Evolutionary conservation across 768 basidiomycete genomes (phyloP).

Genomic region (Trametes villosa): DNA sequence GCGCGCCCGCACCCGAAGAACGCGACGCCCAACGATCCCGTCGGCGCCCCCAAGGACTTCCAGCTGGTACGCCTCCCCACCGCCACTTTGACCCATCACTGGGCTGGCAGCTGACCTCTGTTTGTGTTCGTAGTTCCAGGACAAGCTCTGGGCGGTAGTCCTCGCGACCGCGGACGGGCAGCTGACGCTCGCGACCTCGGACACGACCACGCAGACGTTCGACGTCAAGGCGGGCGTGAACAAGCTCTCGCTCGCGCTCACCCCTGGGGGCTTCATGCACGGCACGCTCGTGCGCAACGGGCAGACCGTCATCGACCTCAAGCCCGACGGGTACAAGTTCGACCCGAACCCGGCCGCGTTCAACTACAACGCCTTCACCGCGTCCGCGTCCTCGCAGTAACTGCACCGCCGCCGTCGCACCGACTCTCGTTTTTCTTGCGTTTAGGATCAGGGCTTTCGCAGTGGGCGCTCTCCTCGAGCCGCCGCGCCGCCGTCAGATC

Average conservation of each 20-base stretch:
- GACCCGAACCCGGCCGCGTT: constrained; percentile 43
- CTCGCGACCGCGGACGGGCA: constrained; percentile 56
- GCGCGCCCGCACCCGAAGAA: constrained; percentile 65
- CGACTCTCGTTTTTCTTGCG: not conserved
- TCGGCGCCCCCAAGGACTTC: constrained; percentile 53
- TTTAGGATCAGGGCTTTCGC: not conserved
- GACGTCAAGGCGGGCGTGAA: constrained; percentile 54
- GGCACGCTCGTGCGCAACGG: constrained; percentile 58
- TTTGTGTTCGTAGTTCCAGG: constrained; percentile 38
- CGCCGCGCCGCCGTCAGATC: not conserved
- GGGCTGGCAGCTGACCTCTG: constrained; percentile 6
- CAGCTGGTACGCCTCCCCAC: constrained; percentile 50
- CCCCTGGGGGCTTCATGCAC: constrained; percentile 56
- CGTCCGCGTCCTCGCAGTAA: constrained; percentile 29
- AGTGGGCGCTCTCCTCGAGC: constrained; percentile 4
- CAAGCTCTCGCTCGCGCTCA: constrained; percentile 62
- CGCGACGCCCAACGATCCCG: constrained; percentile 49
- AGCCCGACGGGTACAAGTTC: constrained; percentile 49
- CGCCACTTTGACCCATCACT: not conserved
- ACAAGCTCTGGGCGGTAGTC: constrained; percentile 69
- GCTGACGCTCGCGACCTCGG: constrained; percentile 53
- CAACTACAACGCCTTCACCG: constrained; percentile 68
- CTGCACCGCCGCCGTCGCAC: too few species aligned
- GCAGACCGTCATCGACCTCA: constrained; percentile 52
- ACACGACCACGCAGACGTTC: constrained; percentile 43